Evolutionary conservation across 1,284 basidiomycete species (phyloP).

Genomic region (Paramarasmius palmivorus): DNA sequence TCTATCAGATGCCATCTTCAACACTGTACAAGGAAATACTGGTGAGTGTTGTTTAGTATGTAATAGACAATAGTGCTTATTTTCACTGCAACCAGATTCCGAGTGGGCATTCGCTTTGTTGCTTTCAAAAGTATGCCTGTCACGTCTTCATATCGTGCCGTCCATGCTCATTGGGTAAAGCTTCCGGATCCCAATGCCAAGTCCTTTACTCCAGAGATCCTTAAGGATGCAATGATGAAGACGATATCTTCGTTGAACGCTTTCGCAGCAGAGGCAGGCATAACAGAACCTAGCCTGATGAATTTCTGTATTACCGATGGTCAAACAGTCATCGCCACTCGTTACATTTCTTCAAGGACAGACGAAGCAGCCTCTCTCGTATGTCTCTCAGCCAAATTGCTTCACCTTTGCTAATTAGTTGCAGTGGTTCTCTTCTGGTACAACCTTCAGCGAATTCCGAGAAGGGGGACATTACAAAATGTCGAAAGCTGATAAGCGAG

Average conservation of each 20-base stretch:
- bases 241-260: constrained; percentile 81
- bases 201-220: constrained; percentile 60
- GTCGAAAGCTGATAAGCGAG: constrained; percentile 95
- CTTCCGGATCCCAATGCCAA: constrained; percentile 78
- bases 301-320: constrained; percentile 98
- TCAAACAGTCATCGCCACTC: constrained; percentile 88
- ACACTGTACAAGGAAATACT: constrained; percentile 89
- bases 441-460: constrained; percentile 89
- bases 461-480: constrained; percentile 90
- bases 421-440: constrained; percentile 94
- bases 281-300: constrained; percentile 86
- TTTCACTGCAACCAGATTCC: too few species aligned
- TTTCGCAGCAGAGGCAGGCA: constrained; percentile 72
- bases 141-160: constrained; percentile 12
- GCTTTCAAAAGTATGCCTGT: constrained; percentile 69
- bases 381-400: constrained; percentile 23
- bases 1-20: constrained; percentile 82
- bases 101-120: constrained; percentile 96
- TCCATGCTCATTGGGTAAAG: constrained; percentile 37
- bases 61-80: too few species aligned
- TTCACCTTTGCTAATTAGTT: not conserved
- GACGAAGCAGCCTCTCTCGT: constrained; percentile 93
- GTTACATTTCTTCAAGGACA: constrained; percentile 90
- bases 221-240: constrained; percentile 83
- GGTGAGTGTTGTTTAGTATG: too few species aligned